phyloP scores from a whole-genome alignment of 495 filamentous ascomycete genomes.

The Hypoxylon subgilvum region DNA sequence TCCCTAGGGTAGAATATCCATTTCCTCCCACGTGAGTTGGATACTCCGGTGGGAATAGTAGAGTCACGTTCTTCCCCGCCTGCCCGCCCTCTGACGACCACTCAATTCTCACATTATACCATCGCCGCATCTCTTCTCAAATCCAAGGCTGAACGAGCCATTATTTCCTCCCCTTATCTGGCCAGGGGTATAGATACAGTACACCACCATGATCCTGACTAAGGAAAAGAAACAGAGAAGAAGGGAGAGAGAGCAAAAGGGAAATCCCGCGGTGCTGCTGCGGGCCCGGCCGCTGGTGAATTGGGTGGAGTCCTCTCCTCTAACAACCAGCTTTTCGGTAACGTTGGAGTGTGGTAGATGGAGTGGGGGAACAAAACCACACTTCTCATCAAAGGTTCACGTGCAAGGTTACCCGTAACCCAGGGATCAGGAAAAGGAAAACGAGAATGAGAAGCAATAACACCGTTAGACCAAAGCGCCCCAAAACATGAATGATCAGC shows the following conservation, averaged over 20 bases:
- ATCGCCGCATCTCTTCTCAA: constrained; percentile 10
- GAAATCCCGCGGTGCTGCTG: constrained; percentile 13
- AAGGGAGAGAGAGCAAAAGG: constrained; percentile 10
- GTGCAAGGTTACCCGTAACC: constrained; percentile 3
- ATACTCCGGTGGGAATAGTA: constrained; percentile 30
- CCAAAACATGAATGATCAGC: constrained; percentile 31
- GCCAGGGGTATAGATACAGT: constrained; percentile 1
- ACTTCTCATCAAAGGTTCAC: constrained; percentile 10
- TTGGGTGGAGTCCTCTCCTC: constrained; percentile 4
- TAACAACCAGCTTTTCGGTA: constrained; percentile 5
- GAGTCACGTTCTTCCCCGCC: too few species aligned
- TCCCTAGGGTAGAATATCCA: constrained; percentile 31
- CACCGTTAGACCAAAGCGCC: constrained; percentile 29
- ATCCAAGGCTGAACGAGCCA: constrained; percentile 7
- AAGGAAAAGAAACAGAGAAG: constrained; percentile 10
- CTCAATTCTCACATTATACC: constrained; percentile 22
- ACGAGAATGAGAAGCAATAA: constrained; percentile 1
- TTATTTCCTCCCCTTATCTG: constrained; percentile 5
- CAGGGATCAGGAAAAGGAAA: constrained; percentile 3
- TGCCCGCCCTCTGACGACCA: constrained; percentile 8
- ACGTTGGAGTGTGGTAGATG: not conserved
- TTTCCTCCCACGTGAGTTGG: constrained; percentile 6
- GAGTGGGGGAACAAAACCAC: constrained; percentile 7
- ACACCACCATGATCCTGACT: constrained; percentile 15
- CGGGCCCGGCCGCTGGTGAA: constrained; percentile 11